phyloP scores from a whole-genome alignment of 176 grass and related monocot species.

The Juncus inflexus region DNA sequence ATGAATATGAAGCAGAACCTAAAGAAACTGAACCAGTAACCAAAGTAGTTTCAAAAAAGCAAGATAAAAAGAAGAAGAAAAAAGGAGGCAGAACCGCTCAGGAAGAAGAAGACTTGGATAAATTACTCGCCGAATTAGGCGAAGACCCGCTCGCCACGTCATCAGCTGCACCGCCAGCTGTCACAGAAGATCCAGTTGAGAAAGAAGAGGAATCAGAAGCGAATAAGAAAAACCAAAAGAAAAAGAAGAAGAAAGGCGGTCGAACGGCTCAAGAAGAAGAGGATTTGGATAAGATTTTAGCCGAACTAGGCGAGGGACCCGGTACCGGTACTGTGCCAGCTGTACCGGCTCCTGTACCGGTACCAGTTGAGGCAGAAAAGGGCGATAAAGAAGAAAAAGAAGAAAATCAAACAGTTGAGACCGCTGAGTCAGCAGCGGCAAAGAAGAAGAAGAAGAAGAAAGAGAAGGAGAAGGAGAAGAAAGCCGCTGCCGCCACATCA shows the following conservation, averaged over 20 bases:
- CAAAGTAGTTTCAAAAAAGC: conserved; percentile 53
- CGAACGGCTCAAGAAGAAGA: conserved; percentile 48
- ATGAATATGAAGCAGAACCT: conserved; percentile 30
- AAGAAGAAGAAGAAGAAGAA: conserved; percentile 4
- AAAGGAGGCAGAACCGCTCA: conserved; percentile 65
- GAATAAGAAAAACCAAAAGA: conserved; percentile 37
- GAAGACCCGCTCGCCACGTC: conserved; percentile 15
- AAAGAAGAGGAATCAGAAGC: conserved; percentile 35
- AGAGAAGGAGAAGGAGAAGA: conserved; percentile 2
- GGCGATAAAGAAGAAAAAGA: conserved; percentile 61
- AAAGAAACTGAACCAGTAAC: conserved; percentile 8
- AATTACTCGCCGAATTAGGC: conserved; percentile 58
- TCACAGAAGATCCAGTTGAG: conserved; percentile 37
- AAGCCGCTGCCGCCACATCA: background rate
- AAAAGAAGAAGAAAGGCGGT: conserved; percentile 53
- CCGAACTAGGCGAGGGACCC: conserved; percentile 39
- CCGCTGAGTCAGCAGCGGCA: background rate
- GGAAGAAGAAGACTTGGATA: conserved; percentile 92
- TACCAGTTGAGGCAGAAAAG: conserved; percentile 44
- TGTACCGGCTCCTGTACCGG: conserved; percentile 8
- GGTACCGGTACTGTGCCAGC: conserved; percentile 5
- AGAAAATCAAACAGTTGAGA: conserved; percentile 3
- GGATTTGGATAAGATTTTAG: conserved; percentile 51
- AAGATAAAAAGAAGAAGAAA: conserved; percentile 97
- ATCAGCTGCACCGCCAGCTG: conserved; percentile 15